Evolutionary conservation across 192 early-diverging fungal genomes (phyloP).

Genomic region (Phycomyces nitens): DNA sequence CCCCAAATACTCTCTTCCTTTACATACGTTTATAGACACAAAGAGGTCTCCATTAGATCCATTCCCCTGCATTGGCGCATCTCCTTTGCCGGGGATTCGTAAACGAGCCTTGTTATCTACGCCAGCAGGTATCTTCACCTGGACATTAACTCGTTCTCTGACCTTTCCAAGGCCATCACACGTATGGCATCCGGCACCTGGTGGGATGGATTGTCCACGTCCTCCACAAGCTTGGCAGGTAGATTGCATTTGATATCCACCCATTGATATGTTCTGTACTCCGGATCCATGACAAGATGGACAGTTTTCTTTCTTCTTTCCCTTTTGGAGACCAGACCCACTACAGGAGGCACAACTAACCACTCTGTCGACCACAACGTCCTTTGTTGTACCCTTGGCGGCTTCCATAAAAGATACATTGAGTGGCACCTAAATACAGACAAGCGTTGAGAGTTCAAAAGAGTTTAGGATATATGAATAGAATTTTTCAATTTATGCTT

Average conservation of each 20-base stretch:
- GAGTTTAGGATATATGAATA: background rate
- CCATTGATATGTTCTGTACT: conserved; percentile 72
- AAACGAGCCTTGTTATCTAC: conserved; percentile 82
- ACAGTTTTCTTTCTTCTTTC: conserved; percentile 70
- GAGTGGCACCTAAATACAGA: conserved; percentile 33
- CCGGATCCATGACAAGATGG: conserved; percentile 79
- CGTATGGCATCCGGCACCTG: conserved; percentile 63
- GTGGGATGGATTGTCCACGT: conserved; percentile 65
- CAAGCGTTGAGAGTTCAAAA: conserved; percentile 8
- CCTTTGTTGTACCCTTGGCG: conserved; percentile 69
- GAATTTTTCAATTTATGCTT: background rate
- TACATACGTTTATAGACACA: conserved; percentile 69
- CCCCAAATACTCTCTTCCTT: too few relatives aligned
- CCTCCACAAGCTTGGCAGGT: conserved; percentile 84
- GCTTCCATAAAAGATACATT: conserved; percentile 90
- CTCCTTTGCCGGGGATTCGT: conserved; percentile 74
- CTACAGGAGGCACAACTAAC: conserved; percentile 73
- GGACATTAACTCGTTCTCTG: conserved; percentile 63
- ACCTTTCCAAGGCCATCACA: conserved; percentile 85
- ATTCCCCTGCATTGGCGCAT: conserved; percentile 69
- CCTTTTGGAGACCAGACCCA: conserved; percentile 78
- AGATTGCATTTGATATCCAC: conserved; percentile 89
- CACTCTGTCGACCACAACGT: conserved; percentile 63
- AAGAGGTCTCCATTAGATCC: conserved; percentile 82
- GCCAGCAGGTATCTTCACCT: conserved; percentile 81